Evolutionary conservation across 2,329 filamentous ascomycete species (phyloP).

Genomic region (Ascosphaera apis): DNA sequence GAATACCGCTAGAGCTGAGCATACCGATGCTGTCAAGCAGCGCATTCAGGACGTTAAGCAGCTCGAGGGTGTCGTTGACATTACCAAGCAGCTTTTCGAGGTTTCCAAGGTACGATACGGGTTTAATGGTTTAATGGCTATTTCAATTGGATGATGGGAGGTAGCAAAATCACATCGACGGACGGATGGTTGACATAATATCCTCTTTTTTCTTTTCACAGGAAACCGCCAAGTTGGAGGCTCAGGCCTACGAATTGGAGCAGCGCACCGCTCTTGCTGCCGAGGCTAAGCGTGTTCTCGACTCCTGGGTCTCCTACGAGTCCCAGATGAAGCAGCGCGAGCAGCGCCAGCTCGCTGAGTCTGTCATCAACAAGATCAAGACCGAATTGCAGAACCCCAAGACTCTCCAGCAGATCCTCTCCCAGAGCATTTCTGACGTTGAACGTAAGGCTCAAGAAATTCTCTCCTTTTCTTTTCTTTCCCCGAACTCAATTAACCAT

Average conservation of each 20-base stretch:
- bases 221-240: conserved; percentile 95
- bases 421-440: conserved; percentile 87
- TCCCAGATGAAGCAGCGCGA: conserved; percentile 96
- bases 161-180: background rate
- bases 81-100: conserved; percentile 92
- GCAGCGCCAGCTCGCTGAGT: conserved; percentile 84
- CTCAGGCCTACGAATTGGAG: conserved; percentile 89
- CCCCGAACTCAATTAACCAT: background rate
- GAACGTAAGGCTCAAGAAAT: conserved; percentile 46
- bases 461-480: background rate
- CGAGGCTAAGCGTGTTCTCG: conserved; percentile 86
- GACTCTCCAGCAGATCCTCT: conserved; percentile 87
- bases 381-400: conserved; percentile 99
- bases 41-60: conserved; percentile 89
- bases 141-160: conserved; percentile 1
- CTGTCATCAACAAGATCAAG: conserved; percentile 87
- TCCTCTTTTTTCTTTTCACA: conserved; percentile 14
- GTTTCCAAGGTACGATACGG: conserved; percentile 68
- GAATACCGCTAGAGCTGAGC: conserved; percentile 80
- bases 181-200: background rate
- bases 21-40: conserved; percentile 84
- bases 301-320: conserved; percentile 98
- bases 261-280: conserved; percentile 78
- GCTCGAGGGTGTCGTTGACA: conserved; percentile 78
- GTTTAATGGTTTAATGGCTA: background rate